Percentiles rank a stretch among this genome's conserved stretches.
These are phyloP conservation scores for Sclerotinia sclerotiorum DNA, from an alignment of 2,329 filamentous ascomycete genomes.

Conservation along the genomic window DNA sequence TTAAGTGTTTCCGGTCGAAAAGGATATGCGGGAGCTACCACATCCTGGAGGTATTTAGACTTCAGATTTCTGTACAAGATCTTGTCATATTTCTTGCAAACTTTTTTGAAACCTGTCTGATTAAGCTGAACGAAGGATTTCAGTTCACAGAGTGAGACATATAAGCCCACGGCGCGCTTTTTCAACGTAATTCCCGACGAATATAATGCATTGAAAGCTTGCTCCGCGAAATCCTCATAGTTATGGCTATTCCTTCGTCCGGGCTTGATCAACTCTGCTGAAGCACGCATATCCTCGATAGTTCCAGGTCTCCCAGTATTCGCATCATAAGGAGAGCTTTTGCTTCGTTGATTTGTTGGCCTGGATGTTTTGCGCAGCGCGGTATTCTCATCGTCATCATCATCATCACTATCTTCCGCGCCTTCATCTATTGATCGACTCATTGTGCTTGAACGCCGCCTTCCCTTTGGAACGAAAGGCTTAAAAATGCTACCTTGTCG, in stretches of 20 bases:
- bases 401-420: slow-evolving; percentile 66
- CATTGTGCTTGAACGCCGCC: slow-evolving; percentile 46
- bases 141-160: slow-evolving; percentile 90
- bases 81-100: slow-evolving; percentile 98
- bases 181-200: slow-evolving; percentile 81
- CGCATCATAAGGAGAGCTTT: slow-evolving; percentile 34
- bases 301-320: slow-evolving; percentile 25
- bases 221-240: slow-evolving; percentile 78
- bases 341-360: slow-evolving; percentile 40
- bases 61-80: slow-evolving; percentile 82
- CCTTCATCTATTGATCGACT: slow-evolving; percentile 55
- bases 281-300: slow-evolving; percentile 58
- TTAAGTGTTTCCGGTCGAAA: slow-evolving; percentile 74
- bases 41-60: slow-evolving; percentile 68
- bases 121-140: slow-evolving; percentile 97
- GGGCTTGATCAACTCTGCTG: slow-evolving; percentile 59
- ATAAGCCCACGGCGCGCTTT: slow-evolving; percentile 82
- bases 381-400: slow-evolving; percentile 62
- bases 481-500: slow-evolving; percentile 54
- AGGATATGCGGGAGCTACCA: slow-evolving; percentile 76
- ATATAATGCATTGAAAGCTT: slow-evolving; percentile 66
- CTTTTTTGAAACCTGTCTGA: slow-evolving; percentile 93
- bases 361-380: slow-evolving; percentile 41
- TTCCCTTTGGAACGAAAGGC: slow-evolving; percentile 47
- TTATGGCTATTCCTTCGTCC: slow-evolving; percentile 63